Evolutionary conservation across 441 rosid genomes (phyloP).

Genomic region (Breynia disticha): DNA sequence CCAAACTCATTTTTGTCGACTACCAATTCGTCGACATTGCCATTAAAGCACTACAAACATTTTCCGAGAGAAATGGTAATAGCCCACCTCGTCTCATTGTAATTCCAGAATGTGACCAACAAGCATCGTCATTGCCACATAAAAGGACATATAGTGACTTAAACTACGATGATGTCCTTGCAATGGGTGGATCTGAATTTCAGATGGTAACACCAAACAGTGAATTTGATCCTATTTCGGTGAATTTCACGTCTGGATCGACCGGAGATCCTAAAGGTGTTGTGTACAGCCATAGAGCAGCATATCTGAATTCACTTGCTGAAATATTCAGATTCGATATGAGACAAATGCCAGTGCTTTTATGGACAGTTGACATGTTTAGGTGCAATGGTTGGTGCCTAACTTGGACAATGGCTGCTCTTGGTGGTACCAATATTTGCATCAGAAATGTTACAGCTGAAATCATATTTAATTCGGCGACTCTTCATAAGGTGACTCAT

Average conservation of each 20-base stretch:
- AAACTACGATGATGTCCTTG: constrained; percentile 26
- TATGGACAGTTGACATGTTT: constrained; percentile 64
- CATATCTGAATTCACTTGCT: constrained; percentile 45
- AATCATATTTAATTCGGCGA: constrained; percentile 27
- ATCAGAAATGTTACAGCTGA: constrained; percentile 24
- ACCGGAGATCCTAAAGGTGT: constrained; percentile 54
- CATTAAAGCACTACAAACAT: constrained; percentile 19
- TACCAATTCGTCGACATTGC: constrained; percentile 16
- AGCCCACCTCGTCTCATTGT: constrained; percentile 20
- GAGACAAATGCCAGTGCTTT: constrained; percentile 26
- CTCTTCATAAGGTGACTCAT: constrained; percentile 32
- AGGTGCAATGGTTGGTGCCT: constrained; percentile 66
- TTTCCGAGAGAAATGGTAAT: constrained; percentile 6
- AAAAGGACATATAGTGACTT: background rate
- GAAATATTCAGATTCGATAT: constrained; percentile 25
- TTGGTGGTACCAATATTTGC: constrained; percentile 45
- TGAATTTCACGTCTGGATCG: constrained; percentile 54
- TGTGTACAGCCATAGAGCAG: constrained; percentile 45
- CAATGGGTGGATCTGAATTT: constrained; percentile 21
- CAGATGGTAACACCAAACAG: constrained; percentile 19
- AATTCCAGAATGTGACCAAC: constrained; percentile 19
- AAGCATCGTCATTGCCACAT: background rate
- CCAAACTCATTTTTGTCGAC: constrained; percentile 42
- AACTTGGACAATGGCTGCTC: constrained; percentile 45
- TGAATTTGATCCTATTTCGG: constrained; percentile 48